Evolutionary conservation across 768 basidiomycete species (phyloP).

Genomic region (Russula sp.): DNA sequence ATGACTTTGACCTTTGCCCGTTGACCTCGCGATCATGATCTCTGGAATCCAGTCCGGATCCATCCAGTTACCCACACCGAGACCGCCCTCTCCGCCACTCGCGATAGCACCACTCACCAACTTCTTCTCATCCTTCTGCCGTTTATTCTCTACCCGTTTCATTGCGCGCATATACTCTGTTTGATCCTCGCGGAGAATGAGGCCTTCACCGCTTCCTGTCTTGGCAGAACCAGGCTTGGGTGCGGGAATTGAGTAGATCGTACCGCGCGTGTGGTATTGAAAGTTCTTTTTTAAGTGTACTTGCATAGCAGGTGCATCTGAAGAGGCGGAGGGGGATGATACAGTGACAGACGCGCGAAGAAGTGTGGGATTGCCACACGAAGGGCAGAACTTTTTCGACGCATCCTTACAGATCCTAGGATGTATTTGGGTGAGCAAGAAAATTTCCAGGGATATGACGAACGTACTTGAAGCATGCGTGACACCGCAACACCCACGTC

Average conservation of each 20-base stretch:
- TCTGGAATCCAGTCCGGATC: constrained; percentile 94
- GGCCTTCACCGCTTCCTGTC: constrained; percentile 71
- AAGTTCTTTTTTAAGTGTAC: constrained; percentile 95
- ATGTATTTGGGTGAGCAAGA: constrained; percentile 37
- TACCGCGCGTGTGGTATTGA: constrained; percentile 89
- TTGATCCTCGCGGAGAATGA: constrained; percentile 93
- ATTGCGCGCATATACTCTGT: constrained; percentile 80
- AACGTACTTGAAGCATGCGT: constrained; percentile 98
- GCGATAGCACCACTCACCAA: constrained; percentile 59
- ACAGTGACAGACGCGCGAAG: constrained; percentile 90
- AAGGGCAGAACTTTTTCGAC: constrained; percentile 94
- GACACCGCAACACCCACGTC: constrained; percentile 94
- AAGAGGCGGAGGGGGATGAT: constrained; percentile 56
- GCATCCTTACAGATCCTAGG: constrained; percentile 91
- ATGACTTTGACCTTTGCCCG: constrained; percentile 66
- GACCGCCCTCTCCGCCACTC: constrained; percentile 48
- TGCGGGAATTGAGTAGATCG: constrained; percentile 86
- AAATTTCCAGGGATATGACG: neutral
- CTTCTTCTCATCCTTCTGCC: constrained; percentile 73
- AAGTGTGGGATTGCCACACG: constrained; percentile 91
- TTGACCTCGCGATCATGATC: constrained; percentile 61
- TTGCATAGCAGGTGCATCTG: constrained; percentile 67
- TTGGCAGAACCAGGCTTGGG: constrained; percentile 89
- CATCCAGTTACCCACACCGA: constrained; percentile 77
- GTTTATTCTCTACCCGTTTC: constrained; percentile 68